These are phyloP conservation scores for Oenanthe javanica DNA, from an alignment of 140 eudicot genomes.

Conservation along the genomic window DNA sequence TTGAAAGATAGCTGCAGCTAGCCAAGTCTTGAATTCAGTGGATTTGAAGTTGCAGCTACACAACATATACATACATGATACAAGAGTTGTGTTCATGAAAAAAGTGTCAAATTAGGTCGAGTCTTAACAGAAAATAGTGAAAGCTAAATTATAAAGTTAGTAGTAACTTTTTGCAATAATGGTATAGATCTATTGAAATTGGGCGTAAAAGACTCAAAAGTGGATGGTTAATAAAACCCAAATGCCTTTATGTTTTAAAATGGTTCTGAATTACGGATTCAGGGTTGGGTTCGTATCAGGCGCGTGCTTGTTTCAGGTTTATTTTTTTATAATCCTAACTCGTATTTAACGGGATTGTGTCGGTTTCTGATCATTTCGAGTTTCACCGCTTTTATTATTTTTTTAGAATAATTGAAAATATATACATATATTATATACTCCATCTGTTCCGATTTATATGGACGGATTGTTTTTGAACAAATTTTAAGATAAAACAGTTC, in stretches of 20 bases:
- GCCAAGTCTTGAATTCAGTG: background rate
- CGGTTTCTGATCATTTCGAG: too few relatives aligned
- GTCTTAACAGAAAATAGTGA: background rate
- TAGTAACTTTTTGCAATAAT: background rate
- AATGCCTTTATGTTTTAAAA: background rate
- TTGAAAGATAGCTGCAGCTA: background rate
- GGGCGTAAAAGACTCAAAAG: background rate
- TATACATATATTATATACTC: too few relatives aligned
- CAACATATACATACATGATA: background rate
- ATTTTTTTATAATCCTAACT: too few relatives aligned
- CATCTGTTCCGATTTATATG: too few relatives aligned
- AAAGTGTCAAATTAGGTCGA: background rate
- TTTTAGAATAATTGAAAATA: too few relatives aligned
- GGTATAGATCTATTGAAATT: background rate
- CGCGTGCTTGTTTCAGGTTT: too few relatives aligned
- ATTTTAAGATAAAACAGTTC: too few relatives aligned
- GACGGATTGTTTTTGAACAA: too few relatives aligned
- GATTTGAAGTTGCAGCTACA: constrained; percentile 1
- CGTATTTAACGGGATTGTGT: too few relatives aligned
- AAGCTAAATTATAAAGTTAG: background rate
- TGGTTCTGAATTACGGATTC: too few relatives aligned
- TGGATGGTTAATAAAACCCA: background rate
- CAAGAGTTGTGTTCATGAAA: background rate
- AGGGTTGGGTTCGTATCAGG: too few relatives aligned
- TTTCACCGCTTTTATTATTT: too few relatives aligned